Percentiles rank a stretch among this genome's conserved stretches.
These are phyloP conservation scores for Aspergillus sojae DNA, from an alignment of 2,329 filamentous ascomycete genomes.

Conservation along the genomic window DNA sequence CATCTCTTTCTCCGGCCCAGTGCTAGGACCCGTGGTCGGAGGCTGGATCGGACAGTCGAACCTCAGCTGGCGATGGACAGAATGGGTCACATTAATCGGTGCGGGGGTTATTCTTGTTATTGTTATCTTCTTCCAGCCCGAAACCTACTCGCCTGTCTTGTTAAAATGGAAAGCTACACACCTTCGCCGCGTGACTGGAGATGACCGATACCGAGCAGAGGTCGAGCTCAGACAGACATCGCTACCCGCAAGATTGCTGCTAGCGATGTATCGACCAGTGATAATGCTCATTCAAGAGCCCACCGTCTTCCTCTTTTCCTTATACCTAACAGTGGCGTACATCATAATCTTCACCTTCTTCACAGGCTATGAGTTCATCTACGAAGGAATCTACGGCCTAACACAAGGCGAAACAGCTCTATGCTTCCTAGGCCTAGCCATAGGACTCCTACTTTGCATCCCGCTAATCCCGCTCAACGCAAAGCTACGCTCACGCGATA, in stretches of 20 bases:
- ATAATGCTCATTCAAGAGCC: conserved; percentile 31
- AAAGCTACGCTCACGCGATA: neutral
- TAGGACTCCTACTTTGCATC: conserved; percentile 31
- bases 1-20: conserved; percentile 40
- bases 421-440: conserved; percentile 53
- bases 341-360: conserved; percentile 37
- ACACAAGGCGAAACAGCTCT: conserved; percentile 51
- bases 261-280: conserved; percentile 9
- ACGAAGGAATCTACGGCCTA: conserved; percentile 52
- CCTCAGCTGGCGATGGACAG: conserved; percentile 40
- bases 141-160: conserved; percentile 51
- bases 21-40: conserved; percentile 23
- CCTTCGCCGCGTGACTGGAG: conserved; percentile 42
- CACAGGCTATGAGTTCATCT: conserved; percentile 55
- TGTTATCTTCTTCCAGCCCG: conserved; percentile 50
- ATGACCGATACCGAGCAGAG: conserved; percentile 50
- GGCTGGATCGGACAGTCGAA: conserved; percentile 13
- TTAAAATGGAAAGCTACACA: conserved; percentile 47
- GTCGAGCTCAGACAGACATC: conserved; percentile 25
- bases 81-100: conserved; percentile 48
- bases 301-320: conserved; percentile 17
- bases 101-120: conserved; percentile 35
- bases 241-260: neutral
- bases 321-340: conserved; percentile 34
- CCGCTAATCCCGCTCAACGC: neutral